Conservation (phyloP, 768 basidiomycete genomes). For the Xerocomellus dryophilus region DNA sequence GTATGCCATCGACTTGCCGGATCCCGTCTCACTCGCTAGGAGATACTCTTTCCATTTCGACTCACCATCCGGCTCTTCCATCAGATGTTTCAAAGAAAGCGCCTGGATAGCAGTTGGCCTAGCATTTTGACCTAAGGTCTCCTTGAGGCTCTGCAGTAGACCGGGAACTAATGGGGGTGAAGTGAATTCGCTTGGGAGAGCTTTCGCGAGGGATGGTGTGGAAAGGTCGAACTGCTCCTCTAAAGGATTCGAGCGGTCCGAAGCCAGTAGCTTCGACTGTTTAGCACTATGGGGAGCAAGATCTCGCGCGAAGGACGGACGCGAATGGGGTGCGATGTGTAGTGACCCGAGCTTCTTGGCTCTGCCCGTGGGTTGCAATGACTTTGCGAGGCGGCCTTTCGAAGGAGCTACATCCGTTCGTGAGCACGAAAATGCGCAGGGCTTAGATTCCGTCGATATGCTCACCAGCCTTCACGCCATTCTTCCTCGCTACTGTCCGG, state of each 20-base stretch:
- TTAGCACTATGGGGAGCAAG: conserved; percentile 18
- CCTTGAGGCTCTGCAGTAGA: conserved; percentile 54
- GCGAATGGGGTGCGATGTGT: conserved; percentile 23
- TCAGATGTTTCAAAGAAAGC: conserved; percentile 63
- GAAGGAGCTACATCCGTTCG: conserved; percentile 15
- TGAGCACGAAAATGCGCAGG: neutral
- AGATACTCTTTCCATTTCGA: conserved; percentile 46
- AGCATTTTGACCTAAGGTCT: conserved; percentile 54
- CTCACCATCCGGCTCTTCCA: conserved; percentile 30
- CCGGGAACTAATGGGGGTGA: conserved; percentile 71
- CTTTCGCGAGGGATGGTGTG: conserved; percentile 14
- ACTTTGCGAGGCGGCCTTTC: conserved; percentile 27
- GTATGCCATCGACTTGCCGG: conserved; percentile 90
- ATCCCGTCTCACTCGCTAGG: conserved; percentile 86
- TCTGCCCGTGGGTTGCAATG: conserved; percentile 26
- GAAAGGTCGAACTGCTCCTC: conserved; percentile 39
- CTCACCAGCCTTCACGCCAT: conserved; percentile 14
- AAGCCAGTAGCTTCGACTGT: neutral
- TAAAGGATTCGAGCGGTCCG: conserved; percentile 25
- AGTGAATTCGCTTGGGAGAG: conserved; percentile 46
- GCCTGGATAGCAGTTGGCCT: conserved; percentile 78
- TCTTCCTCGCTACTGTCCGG: conserved; percentile 14
- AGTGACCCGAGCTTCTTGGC: conserved; percentile 27
- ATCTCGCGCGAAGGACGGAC: conserved; percentile 18
- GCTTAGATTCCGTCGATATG: neutral